A percentile compares a stretch with the other conserved stretches of the same genome.
Conservation (phyloP, 140 eudicot species). For the Ambrosia hybrid region DNA sequence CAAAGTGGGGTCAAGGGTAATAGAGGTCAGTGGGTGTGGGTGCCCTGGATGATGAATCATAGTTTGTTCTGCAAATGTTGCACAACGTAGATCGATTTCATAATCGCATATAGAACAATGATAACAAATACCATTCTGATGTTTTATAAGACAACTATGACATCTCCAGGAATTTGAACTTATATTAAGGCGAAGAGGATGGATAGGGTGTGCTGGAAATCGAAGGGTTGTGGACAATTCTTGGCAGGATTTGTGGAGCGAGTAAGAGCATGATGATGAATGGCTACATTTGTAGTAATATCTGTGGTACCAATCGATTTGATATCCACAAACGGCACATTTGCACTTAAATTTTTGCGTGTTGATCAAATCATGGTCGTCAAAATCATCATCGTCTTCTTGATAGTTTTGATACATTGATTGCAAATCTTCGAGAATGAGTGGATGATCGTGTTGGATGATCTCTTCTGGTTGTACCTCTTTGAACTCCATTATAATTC, state of each 20-base stretch:
- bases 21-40: conserved; percentile 15
- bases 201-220: conserved; percentile 5
- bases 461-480: not conserved
- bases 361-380: not conserved
- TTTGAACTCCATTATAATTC: not conserved
- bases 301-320: conserved; percentile 25
- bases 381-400: conserved; percentile 25
- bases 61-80: conserved; percentile 6
- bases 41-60: conserved; percentile 26
- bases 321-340: conserved; percentile 4
- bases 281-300: conserved; percentile 11
- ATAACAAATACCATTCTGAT: not conserved
- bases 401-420: conserved; percentile 4
- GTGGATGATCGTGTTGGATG: conserved; percentile 12
- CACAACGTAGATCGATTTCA: conserved; percentile 11
- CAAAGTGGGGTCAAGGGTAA: not conserved
- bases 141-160: not conserved
- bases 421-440: conserved; percentile 16
- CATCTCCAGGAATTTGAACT: not conserved
- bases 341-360: not conserved
- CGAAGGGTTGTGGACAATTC: not conserved
- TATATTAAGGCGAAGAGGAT: conserved; percentile 1
- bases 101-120: conserved; percentile 16
- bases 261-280: conserved; percentile 18
- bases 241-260: conserved; percentile 21